Conservation (phyloP, 148 eudicot species). For the Heliamphora exappendiculata region DNA sequence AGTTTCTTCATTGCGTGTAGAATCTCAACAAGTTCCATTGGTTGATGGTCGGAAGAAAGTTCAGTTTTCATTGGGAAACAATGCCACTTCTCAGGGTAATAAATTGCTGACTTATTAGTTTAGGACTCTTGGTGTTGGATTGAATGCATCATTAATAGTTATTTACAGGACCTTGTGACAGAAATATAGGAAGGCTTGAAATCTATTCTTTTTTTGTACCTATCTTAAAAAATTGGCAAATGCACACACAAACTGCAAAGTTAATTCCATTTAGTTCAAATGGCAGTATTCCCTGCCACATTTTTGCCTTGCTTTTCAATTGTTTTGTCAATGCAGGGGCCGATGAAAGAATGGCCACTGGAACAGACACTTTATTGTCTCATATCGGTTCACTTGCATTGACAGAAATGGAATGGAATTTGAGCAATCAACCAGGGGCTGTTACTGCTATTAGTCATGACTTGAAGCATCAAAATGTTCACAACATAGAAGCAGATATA, state of each 20-base stretch:
- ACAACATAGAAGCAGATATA: slow-evolving; percentile 31
- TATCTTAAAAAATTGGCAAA: not conserved
- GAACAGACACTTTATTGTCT: slow-evolving; percentile 59
- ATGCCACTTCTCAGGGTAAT: slow-evolving; percentile 50
- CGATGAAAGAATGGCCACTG: slow-evolving; percentile 43
- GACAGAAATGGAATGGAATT: slow-evolving; percentile 79
- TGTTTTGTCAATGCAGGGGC: slow-evolving; percentile 53
- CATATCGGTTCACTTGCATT: slow-evolving; percentile 82
- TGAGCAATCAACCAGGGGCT: slow-evolving; percentile 42
- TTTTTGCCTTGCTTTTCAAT: slow-evolving; percentile 27
- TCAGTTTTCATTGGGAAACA: slow-evolving; percentile 46
- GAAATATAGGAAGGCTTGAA: not conserved
- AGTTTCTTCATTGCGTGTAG: slow-evolving; percentile 23
- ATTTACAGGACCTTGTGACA: not conserved
- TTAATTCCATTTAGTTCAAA: not conserved
- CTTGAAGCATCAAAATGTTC: slow-evolving; percentile 27
- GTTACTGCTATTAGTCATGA: slow-evolving; percentile 31
- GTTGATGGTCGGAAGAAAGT: slow-evolving; percentile 62
- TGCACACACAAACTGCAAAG: not conserved
- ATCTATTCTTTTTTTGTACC: not conserved
- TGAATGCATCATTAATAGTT: not conserved
- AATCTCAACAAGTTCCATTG: slow-evolving; percentile 29
- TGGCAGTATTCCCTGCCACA: not conserved
- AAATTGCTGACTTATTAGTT: not conserved
- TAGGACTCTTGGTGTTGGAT: not conserved